Percentiles rank a stretch among this genome's conserved stretches.
These are phyloP conservation scores for Schoenoplectus triqueter DNA, from an alignment of 202 grass and related monocot genomes.

Conservation along the genomic window DNA sequence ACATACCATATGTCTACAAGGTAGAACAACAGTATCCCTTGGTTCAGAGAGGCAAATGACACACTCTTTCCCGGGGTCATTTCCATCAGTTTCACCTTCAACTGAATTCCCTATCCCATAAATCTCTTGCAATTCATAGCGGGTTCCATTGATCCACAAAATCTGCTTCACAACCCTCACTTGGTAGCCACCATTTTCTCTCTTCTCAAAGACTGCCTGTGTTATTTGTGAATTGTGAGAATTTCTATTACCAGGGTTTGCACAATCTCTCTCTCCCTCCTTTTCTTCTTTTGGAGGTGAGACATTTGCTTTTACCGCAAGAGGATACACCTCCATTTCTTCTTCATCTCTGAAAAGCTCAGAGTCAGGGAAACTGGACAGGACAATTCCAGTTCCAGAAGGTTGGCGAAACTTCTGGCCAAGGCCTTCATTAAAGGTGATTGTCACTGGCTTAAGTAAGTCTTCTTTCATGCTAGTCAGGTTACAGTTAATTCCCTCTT, in stretches of 20 bases:
- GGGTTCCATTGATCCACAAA: conserved; percentile 86
- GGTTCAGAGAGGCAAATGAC: conserved; percentile 95
- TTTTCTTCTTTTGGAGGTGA: conserved; percentile 44
- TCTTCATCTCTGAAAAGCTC: conserved; percentile 64
- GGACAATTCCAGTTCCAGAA: conserved; percentile 84
- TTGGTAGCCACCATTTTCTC: conserved; percentile 65
- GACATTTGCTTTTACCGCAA: conserved; percentile 89
- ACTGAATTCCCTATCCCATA: conserved; percentile 95
- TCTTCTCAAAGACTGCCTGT: conserved; percentile 89
- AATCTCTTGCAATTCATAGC: conserved; percentile 94
- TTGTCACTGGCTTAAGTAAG: conserved; percentile 66
- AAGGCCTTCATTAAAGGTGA: conserved; percentile 85
- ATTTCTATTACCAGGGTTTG: conserved; percentile 23
- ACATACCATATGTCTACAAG: conserved; percentile 97
- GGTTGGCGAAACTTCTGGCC: conserved; percentile 92
- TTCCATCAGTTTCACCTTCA: conserved; percentile 73
- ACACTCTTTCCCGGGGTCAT: conserved; percentile 95
- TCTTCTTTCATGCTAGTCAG: conserved; percentile 59
- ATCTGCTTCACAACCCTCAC: conserved; percentile 84
- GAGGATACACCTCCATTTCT: conserved; percentile 75
- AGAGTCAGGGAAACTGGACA: conserved; percentile 66
- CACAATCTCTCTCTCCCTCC: conserved; percentile 19
- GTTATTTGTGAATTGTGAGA: conserved; percentile 89
- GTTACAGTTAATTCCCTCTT: conserved; percentile 79
- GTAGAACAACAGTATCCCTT: conserved; percentile 91